Base-by-base conservation (phyloP, 352 stramenopile species). In the Pythium rishiriense region DNA sequence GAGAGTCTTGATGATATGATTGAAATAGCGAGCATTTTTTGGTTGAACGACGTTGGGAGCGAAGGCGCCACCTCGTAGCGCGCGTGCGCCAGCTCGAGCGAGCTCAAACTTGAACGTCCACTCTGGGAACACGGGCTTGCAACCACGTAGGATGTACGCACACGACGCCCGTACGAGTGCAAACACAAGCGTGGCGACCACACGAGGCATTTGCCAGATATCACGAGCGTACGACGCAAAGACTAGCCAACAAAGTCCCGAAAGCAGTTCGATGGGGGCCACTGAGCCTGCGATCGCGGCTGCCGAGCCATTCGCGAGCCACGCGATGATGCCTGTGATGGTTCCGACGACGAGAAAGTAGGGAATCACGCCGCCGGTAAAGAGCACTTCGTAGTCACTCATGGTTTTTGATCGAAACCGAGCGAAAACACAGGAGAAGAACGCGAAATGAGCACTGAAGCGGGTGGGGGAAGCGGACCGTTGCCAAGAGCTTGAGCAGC, bases 31-130 rank as follows among this genome's bases (percentile, higher is more conserved):
- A 11, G 53, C 37, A 25, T 58, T 68, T 4, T n/a, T 33, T 1
- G 43, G 49, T 3, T 29, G 61, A 22, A 68, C 61, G 24, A 68
- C 29, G 61, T 62, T 57, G 0, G 47, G 17, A 0, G 52, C 61
- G 22, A 50, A 61, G 22, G 57, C 46, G 26, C 59, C 59, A 2
- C 61, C 53, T 22, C 52, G 53, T 15, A 68, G 37, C 26, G 52
- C 61, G 6, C 61, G 61, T 46, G 56, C 55, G 4, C 11, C 60
- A 3, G 51, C 50, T 3, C 51, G 62, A 15, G 37, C 39, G n/a
- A 68, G 15, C 26, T 68, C 62, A 57, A 63, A 68, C 26, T 45
- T 42, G 48, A 68, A 48, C 21, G 62, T 68, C 62, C 62, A 68
- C 25, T 68, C 43, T 1, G 62, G 62, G 46, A 68, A 68, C 33